phyloP scores from a whole-genome alignment of 2,329 filamentous ascomycete species.

The Botrytis sinoallii region DNA sequence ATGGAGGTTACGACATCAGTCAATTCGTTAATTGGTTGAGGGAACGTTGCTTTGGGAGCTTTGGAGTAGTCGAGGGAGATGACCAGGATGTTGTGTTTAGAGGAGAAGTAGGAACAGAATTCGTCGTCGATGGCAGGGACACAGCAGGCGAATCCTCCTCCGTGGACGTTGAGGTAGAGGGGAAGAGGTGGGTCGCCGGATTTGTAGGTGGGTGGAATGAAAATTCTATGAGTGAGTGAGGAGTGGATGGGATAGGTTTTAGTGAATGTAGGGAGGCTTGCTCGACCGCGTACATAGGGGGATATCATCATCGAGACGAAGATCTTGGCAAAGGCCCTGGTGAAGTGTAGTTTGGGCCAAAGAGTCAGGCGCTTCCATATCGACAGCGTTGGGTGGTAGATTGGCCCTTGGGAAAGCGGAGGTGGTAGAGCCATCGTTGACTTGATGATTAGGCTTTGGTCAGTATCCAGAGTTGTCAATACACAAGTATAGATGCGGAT shows the following conservation, averaged over 20 bases:
- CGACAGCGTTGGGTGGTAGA: not conserved
- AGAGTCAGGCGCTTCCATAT: not conserved
- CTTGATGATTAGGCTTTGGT: not conserved
- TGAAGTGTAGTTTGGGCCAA: not conserved
- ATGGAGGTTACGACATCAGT: conserved; percentile 43
- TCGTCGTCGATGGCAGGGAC: conserved; percentile 44
- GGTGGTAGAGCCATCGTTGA: not conserved
- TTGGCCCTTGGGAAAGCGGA: not conserved
- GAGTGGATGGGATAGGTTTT: conserved; percentile 19
- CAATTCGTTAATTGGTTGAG: conserved; percentile 44
- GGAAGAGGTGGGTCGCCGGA: conserved; percentile 10
- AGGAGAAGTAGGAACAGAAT: conserved; percentile 45
- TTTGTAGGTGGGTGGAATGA: conserved; percentile 11
- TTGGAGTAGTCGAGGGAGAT: conserved; percentile 50
- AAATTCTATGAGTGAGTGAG: conserved; percentile 16
- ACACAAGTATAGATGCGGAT: not conserved
- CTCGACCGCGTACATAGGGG: not conserved
- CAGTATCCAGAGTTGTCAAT: not conserved
- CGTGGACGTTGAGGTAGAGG: conserved; percentile 48
- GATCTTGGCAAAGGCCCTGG: not conserved
- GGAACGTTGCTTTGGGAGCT: conserved; percentile 46
- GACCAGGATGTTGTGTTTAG: conserved; percentile 43
- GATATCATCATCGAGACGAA: not conserved
- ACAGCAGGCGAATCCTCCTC: conserved; percentile 49
- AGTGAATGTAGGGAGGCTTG: conserved; percentile 12